Percentiles rank a stretch among this genome's conserved stretches.
phyloP scores from a whole-genome alignment of 2,329 filamentous ascomycete species.

The Cercospora zeae-maydis region DNA sequence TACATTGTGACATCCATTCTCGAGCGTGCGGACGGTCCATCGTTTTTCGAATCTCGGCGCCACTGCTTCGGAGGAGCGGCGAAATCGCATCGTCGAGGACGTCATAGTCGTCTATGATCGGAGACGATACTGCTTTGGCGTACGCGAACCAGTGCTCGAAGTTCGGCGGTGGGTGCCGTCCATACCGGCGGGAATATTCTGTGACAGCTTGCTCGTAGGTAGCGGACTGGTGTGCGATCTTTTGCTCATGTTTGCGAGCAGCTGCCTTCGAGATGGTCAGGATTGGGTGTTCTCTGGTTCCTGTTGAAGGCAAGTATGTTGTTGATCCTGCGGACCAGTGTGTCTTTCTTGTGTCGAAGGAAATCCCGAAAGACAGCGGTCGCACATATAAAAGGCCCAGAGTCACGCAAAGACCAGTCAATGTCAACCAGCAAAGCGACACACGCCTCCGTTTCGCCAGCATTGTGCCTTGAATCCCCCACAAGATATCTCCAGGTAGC shows the following conservation, averaged over 20 bases:
- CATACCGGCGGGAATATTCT: conserved; percentile 41
- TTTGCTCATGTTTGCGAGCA: conserved; percentile 5
- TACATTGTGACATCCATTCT: not conserved
- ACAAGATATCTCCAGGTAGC: too few species aligned
- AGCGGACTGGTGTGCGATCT: conserved; percentile 14
- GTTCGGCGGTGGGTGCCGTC: conserved; percentile 46
- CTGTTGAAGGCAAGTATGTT: not conserved
- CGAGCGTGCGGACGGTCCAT: not conserved
- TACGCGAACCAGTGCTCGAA: conserved; percentile 47
- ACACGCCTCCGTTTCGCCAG: not conserved
- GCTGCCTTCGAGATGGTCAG: not conserved
- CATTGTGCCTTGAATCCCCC: not conserved
- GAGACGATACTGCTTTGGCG: conserved; percentile 38
- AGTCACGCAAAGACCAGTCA: not conserved
- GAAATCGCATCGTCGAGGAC: conserved; percentile 23
- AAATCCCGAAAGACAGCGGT: not conserved
- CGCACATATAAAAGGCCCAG: not conserved
- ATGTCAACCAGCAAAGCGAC: not conserved
- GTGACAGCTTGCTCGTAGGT: conserved; percentile 5
- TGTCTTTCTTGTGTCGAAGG: not conserved
- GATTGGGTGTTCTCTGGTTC: conserved; percentile 2
- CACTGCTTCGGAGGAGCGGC: conserved; percentile 10
- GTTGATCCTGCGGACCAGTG: not conserved
- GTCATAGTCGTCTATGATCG: conserved; percentile 48
- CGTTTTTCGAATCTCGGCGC: not conserved